Evolutionary conservation across 768 basidiomycete species (phyloP), one percentile per base, ranked within the genome.

Genomic region (Mrakia frigida): DNA sequence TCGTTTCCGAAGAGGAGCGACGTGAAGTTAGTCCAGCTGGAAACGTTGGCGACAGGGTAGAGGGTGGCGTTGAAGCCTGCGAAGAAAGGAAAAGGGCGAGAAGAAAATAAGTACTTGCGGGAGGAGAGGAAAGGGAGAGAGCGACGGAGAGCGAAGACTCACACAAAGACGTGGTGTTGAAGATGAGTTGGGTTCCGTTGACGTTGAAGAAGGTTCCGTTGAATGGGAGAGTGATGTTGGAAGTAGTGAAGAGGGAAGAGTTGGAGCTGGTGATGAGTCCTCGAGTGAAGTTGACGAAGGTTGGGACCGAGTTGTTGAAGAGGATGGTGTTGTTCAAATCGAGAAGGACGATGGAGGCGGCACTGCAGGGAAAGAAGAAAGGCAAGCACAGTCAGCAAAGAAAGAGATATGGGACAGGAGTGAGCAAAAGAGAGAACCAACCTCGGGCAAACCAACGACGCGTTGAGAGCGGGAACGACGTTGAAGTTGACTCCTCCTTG

Each of bases 261-360:
- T 68, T 68, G 18, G 65, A 68, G 65, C 37, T 35, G 16, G 65
- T 39, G 65, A 68, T 18, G 65, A 68, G 65, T 25, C 65, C 65
- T 68, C 37, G 35, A 6, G 65, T 68, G 37, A 68, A 68, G 65
- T 68, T 68, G 37, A 39, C 65, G 65, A 68, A 68, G 25, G 65
- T 39, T 2, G 37, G 23, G 65, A 68, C 18, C 13, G 65, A 39
- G 39, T 68, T 68, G 65, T 68, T 68, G 37, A n/a, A 68, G 25
- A 68, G 65, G 37, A 68, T 68, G 25, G 65, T 68, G 18, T 35
- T 39, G 65, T 68, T 68, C 37, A 43, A 39, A 25, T 56, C 56
- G 37, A 68, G 35, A 23, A 68, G 65, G 35, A 68, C 65, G 65
- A 68, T 68, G 25, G 65, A 43, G 35, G 18, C 37, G 35, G 65